Conservation (phyloP, 2,329 filamentous ascomycete genomes). For the Fusarium piperis region DNA sequence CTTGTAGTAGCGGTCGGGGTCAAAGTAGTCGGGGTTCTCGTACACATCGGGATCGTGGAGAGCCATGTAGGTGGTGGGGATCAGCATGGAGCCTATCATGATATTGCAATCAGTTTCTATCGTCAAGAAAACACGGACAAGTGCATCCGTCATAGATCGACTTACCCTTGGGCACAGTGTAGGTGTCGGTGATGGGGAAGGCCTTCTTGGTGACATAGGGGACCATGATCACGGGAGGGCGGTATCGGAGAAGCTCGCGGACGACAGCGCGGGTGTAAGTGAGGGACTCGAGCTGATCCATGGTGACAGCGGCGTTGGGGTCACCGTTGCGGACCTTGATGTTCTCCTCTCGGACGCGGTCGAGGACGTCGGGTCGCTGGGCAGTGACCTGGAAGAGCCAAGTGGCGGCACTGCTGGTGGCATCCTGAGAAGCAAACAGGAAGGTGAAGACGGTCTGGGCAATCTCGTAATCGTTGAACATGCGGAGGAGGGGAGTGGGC, state of each 20-base stretch:
- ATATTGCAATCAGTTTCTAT: slow-evolving; percentile 25
- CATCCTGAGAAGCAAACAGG: slow-evolving; percentile 96
- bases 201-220: slow-evolving; percentile 94
- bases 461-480: slow-evolving; percentile 92
- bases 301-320: slow-evolving; percentile 72
- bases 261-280: slow-evolving; percentile 92
- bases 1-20: slow-evolving; percentile 90
- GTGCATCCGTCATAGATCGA: background rate
- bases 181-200: slow-evolving; percentile 87
- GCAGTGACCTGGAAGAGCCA: slow-evolving; percentile 97
- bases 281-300: slow-evolving; percentile 90
- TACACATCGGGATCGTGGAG: slow-evolving; percentile 95
- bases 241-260: slow-evolving; percentile 90
- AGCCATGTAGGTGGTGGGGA: slow-evolving; percentile 89
- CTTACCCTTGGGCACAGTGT: slow-evolving; percentile 89
- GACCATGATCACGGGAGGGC: slow-evolving; percentile 96
- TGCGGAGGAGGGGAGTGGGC: slow-evolving; percentile 82
- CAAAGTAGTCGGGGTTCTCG: slow-evolving; percentile 85
- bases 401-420: slow-evolving; percentile 90
- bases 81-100: slow-evolving; percentile 81
- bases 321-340: slow-evolving; percentile 79
- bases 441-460: slow-evolving; percentile 95
- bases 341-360: slow-evolving; percentile 93
- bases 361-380: slow-evolving; percentile 90
- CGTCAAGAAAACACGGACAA: background rate